These are phyloP conservation scores for Verticillium dahliae DNA, from an alignment of 2,329 filamentous ascomycete species.

Conservation along the genomic window DNA sequence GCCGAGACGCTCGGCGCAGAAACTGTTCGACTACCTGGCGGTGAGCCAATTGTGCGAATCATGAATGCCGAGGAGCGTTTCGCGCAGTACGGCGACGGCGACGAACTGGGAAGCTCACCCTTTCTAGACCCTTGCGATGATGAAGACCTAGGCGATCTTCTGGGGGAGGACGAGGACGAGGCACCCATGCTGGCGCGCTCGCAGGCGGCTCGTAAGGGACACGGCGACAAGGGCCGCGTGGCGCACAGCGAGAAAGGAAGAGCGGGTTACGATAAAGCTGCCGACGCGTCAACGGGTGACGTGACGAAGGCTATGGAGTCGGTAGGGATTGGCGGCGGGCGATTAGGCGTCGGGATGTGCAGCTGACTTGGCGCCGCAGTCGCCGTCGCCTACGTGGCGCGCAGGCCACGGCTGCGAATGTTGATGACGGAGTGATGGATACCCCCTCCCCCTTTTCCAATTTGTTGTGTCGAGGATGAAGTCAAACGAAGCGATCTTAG, in stretches of 20 bases:
- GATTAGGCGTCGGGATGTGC: slow-evolving; percentile 11
- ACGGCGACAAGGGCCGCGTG: not conserved
- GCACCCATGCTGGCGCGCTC: not conserved
- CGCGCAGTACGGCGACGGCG: slow-evolving; percentile 3
- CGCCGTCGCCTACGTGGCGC: not conserved
- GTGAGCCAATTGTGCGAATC: slow-evolving; percentile 30
- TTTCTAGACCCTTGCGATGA: slow-evolving; percentile 12
- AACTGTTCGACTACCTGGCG: slow-evolving; percentile 65
- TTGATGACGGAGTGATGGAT: slow-evolving; percentile 4
- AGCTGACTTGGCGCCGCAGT: slow-evolving; percentile 10
- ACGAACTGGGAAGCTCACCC: slow-evolving; percentile 8
- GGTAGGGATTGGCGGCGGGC: slow-evolving; percentile 21
- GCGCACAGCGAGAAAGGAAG: not conserved
- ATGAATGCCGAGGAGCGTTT: slow-evolving; percentile 9
- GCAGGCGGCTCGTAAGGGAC: not conserved
- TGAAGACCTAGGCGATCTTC: slow-evolving; percentile 19
- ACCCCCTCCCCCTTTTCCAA: slow-evolving; percentile 5
- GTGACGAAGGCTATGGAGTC: slow-evolving; percentile 21
- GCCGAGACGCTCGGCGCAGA: slow-evolving; percentile 66
- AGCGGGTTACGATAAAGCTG: not conserved
- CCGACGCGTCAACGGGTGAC: not conserved
- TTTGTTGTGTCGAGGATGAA: not conserved
- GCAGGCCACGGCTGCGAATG: not conserved
- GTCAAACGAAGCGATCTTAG: not conserved
- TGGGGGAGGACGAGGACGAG: slow-evolving; percentile 21